Base-by-base conservation (phyloP, 163 green algal species). In the Smithsoniella earleae region DNA sequence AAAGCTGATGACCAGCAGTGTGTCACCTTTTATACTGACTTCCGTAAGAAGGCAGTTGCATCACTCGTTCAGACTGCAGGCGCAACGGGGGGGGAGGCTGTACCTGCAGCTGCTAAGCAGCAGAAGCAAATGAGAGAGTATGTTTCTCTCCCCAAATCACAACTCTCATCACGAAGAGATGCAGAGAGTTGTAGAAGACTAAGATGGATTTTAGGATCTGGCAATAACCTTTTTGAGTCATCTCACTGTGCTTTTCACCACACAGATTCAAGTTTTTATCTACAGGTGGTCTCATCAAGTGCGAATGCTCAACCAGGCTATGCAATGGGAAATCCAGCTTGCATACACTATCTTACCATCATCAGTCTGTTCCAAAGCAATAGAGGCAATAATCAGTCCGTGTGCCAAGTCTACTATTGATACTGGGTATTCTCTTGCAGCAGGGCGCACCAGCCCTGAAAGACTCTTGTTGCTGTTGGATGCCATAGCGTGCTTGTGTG, bases 251-350 rank as follows among this genome's bases (percentile, higher is more conserved):
- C n/a, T n/a, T n/a, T n/a, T n/a, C n/a, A n/a, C n/a, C n/a, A n/a
- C n/a, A n/a, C n/a, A n/a, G n/a, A n/a, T n/a, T n/a, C n/a, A n/a
- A n/a, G 40, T 10, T 49, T 10, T 10, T 13, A 22, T 10, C 40
- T 49, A 13, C 58, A 69, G 58, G 58, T 69, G 58, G 58, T 25
- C 58, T 43, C 58, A 69, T 31, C 58, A 69, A 36, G 34, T 69
- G 58, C 31, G 31, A 16, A 69, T 69, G 58, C 27, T 69, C 5
- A 33, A 30, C 4, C 58, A 69, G 58, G 27, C 34, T 5, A 30
- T 69, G 58, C 58, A 69, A 4, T 69, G 58, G 58, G 58, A 69
- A 33, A 36, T 31, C 6, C 27, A 69, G 58, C 58, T 69, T 30
- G 58, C 58, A 4, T 3, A 33, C 6, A 33, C 28, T 18, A 43